These are phyloP conservation scores for Cercospora sp. DNA, from an alignment of 2,329 filamentous ascomycete genomes.

Conservation along the genomic window DNA sequence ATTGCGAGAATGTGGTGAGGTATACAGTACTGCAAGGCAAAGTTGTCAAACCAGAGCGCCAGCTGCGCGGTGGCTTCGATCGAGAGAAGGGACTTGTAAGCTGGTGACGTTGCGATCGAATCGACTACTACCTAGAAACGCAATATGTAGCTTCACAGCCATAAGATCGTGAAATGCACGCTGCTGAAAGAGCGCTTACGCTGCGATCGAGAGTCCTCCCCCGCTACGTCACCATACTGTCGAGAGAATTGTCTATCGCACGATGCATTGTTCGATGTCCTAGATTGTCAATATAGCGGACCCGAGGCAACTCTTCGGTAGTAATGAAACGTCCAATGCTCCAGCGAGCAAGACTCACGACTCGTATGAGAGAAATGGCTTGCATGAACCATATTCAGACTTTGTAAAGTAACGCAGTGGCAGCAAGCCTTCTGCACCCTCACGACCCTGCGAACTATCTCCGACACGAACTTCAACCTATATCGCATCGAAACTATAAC, in stretches of 20 bases:
- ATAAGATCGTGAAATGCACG: background rate
- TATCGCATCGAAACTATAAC: background rate
- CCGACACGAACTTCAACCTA: background rate
- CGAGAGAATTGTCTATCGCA: background rate
- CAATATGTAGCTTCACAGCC: background rate
- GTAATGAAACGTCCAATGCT: background rate
- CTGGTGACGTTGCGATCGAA: conserved; percentile 60
- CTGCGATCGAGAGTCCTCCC: background rate
- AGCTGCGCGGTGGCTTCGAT: conserved; percentile 90
- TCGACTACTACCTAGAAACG: background rate
- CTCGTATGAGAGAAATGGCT: background rate
- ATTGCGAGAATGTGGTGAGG: conserved; percentile 87
- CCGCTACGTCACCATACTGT: background rate
- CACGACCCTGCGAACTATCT: background rate
- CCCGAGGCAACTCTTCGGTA: background rate
- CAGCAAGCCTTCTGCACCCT: background rate
- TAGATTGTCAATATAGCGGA: background rate
- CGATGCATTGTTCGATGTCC: background rate
- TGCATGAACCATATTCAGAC: background rate
- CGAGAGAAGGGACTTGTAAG: conserved; percentile 75
- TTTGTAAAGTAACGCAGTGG: background rate
- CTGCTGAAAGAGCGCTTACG: background rate
- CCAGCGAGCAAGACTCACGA: background rate
- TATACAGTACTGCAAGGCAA: conserved; percentile 93
- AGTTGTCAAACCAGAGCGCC: conserved; percentile 82